These are phyloP conservation scores for Metschnikowia bowlesiae DNA, from an alignment of 805 yeast species.

Conservation along the genomic window DNA sequence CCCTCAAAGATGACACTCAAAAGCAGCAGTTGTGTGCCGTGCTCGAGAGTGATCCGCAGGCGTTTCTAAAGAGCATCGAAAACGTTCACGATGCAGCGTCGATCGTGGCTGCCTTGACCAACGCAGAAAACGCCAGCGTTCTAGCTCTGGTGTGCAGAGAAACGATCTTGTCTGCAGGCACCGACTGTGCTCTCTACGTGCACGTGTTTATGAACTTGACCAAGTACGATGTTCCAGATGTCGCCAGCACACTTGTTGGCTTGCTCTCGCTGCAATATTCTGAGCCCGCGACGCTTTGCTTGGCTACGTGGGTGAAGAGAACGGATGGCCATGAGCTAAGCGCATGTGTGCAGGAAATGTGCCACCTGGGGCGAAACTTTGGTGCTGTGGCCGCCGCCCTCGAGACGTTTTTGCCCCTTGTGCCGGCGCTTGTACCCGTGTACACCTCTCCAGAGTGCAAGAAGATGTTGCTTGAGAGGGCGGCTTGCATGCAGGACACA, in stretches of 20 bases:
- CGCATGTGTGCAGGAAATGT: background rate
- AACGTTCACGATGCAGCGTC: background rate
- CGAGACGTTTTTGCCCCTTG: constrained; percentile 13
- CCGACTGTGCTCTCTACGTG: background rate
- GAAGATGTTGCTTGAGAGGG: constrained; percentile 9
- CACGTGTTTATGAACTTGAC: constrained; percentile 4
- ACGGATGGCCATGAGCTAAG: background rate
- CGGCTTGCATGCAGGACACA: constrained; percentile 5
- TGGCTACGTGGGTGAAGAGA: background rate
- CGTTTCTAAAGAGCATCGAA: background rate
- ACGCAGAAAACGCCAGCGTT: background rate
- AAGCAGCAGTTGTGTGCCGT: background rate
- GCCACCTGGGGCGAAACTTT: background rate
- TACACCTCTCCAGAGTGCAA: constrained; percentile 12
- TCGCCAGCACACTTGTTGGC: constrained; percentile 4
- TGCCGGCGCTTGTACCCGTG: constrained; percentile 10
- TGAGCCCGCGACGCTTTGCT: background rate
- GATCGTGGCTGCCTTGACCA: background rate
- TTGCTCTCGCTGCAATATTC: background rate
- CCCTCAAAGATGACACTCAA: background rate
- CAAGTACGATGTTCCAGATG: background rate
- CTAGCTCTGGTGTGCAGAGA: background rate
- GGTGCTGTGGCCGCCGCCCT: constrained; percentile 5
- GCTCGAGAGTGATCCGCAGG: background rate
- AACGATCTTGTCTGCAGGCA: background rate